Evolutionary conservation across 176 grass and related monocot genomes (phyloP).

Genomic region (Pontederia crassipes): DNA sequence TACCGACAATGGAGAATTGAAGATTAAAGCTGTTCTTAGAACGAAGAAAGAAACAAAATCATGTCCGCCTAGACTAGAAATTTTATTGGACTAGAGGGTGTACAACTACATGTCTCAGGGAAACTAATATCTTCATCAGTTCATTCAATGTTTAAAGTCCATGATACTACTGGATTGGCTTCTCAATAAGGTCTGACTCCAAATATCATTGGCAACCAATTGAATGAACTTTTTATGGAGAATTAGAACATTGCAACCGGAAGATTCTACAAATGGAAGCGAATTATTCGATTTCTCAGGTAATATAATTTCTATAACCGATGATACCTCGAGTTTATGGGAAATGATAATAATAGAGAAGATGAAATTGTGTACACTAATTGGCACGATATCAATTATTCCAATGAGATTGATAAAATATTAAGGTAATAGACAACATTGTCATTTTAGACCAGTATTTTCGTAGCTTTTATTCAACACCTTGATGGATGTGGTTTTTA

Average conservation of each 20-base stretch:
- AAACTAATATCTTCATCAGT: neutral
- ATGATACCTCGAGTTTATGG: neutral
- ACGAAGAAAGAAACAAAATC: neutral
- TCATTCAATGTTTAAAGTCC: neutral
- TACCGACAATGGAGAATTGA: neutral
- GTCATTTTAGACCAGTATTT: neutral
- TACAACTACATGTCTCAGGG: neutral
- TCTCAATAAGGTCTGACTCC: neutral
- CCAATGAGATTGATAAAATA: slow-evolving; percentile 22
- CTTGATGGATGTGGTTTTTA: neutral
- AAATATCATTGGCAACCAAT: no score
- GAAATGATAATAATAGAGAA: slow-evolving; percentile 11
- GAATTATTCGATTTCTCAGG: neutral
- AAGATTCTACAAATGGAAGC: no score
- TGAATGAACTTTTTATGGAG: no score
- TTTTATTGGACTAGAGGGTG: neutral
- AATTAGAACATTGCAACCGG: no score
- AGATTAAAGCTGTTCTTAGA: neutral
- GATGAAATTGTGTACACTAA: slow-evolving; percentile 13
- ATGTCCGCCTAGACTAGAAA: neutral
- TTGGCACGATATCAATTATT: slow-evolving; percentile 22
- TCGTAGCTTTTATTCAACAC: no score
- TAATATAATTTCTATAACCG: neutral
- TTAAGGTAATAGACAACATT: slow-evolving; percentile 22
- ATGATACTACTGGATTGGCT: neutral